phyloP scores from a whole-genome alignment of 192 early-diverging fungal genomes.

The Entomortierella lignicola region DNA sequence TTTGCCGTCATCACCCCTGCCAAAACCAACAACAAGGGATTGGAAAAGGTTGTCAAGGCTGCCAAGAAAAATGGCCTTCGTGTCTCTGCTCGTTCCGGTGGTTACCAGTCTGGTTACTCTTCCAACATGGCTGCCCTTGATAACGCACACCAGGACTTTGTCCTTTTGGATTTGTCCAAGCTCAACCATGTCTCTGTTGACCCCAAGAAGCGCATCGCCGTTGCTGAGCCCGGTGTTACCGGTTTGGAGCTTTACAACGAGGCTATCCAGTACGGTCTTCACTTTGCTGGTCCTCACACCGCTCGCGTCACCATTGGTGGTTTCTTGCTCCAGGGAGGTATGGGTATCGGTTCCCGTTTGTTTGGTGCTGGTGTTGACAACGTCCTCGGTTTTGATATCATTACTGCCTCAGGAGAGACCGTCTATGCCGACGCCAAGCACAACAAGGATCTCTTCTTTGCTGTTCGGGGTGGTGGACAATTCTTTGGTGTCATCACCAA shows the following conservation, averaged over 20 bases:
- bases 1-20: slow-evolving; percentile 30
- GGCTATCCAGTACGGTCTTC: slow-evolving; percentile 52
- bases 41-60: slow-evolving; percentile 34
- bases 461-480: slow-evolving; percentile 51
- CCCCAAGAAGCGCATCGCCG: slow-evolving; percentile 34
- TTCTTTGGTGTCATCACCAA: slow-evolving; percentile 54
- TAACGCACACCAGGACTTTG: slow-evolving; percentile 38
- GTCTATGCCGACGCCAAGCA: slow-evolving; percentile 36
- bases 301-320: slow-evolving; percentile 44
- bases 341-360: slow-evolving; percentile 49
- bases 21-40: slow-evolving; percentile 37
- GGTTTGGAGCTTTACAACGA: slow-evolving; percentile 43
- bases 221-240: slow-evolving; percentile 48
- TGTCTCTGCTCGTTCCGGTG: slow-evolving; percentile 48
- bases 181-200: slow-evolving; percentile 38
- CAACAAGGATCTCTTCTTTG: slow-evolving; percentile 50
- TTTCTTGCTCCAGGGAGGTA: slow-evolving; percentile 50
- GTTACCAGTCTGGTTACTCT: slow-evolving; percentile 48
- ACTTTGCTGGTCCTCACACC: slow-evolving; percentile 44
- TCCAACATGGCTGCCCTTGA: slow-evolving; percentile 53
- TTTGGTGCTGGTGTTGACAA: slow-evolving; percentile 52
- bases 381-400: slow-evolving; percentile 47
- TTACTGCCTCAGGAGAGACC: slow-evolving; percentile 29
- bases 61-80: slow-evolving; percentile 43
- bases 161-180: slow-evolving; percentile 45